Conservation (phyloP, 805 yeast species). For the Saccharomycopsis synnaedendra region DNA sequence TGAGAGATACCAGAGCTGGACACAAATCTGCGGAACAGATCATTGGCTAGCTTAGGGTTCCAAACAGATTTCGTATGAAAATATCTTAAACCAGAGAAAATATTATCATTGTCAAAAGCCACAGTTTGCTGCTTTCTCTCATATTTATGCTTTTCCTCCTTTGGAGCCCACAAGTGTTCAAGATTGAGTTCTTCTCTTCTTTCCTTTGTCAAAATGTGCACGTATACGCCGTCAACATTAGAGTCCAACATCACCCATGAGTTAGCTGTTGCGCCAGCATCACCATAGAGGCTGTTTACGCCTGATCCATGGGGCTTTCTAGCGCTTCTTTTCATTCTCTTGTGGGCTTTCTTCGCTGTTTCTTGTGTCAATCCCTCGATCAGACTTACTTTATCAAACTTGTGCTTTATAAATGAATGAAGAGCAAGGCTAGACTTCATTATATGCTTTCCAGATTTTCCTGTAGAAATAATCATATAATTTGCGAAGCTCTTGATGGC, state of each 20-base stretch:
- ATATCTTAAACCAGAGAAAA: slow-evolving; percentile 31
- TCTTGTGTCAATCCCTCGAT: slow-evolving; percentile 66
- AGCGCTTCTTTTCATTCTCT: slow-evolving; percentile 40
- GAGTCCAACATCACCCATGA: slow-evolving; percentile 81
- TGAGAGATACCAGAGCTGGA: too few species aligned
- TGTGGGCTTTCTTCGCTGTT: slow-evolving; percentile 36
- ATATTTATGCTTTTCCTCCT: slow-evolving; percentile 26
- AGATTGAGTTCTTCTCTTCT: slow-evolving; percentile 59
- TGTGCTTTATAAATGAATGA: slow-evolving; percentile 44
- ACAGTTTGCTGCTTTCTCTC: slow-evolving; percentile 17
- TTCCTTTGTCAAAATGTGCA: slow-evolving; percentile 64
- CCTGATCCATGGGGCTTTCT: slow-evolving; percentile 41
- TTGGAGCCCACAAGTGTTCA: slow-evolving; percentile 54
- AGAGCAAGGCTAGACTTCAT: slow-evolving; percentile 57
- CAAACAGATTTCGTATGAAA: slow-evolving; percentile 26
- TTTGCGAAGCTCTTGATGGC: slow-evolving; percentile 30
- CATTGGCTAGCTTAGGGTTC: not conserved
- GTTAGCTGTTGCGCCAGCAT: slow-evolving; percentile 33
- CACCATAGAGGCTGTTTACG: slow-evolving; percentile 45
- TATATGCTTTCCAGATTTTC: slow-evolving; percentile 67
- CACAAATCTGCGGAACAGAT: not conserved
- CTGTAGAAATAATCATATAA: slow-evolving; percentile 58
- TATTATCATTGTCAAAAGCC: slow-evolving; percentile 22
- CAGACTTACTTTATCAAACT: slow-evolving; percentile 32
- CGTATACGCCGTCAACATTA: slow-evolving; percentile 44